Percentiles rank a stretch among this genome's conserved stretches.
Conservation (phyloP, 768 basidiomycete species). For the Cytidiella melzeri region DNA sequence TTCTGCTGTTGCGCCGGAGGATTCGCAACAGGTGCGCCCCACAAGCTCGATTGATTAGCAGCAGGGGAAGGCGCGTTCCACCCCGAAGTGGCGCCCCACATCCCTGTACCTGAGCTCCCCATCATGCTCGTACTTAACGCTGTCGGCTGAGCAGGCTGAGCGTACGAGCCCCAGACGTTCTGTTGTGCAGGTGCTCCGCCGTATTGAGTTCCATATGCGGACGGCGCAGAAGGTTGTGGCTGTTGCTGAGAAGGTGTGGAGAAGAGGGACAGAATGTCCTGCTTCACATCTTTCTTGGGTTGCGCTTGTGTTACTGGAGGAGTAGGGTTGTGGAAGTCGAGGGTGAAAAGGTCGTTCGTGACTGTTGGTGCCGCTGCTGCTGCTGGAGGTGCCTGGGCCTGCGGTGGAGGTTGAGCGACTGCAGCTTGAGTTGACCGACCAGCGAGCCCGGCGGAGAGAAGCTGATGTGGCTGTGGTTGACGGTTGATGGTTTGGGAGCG, state of each 20-base stretch:
- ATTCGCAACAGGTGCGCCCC: slow-evolving; percentile 25
- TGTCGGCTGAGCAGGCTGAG: slow-evolving; percentile 20
- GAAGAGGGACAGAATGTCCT: slow-evolving; percentile 83
- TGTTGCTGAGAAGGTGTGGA: slow-evolving; percentile 35
- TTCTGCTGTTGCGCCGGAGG: slow-evolving; percentile 34
- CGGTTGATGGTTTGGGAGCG: slow-evolving; percentile 24
- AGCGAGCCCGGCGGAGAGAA: slow-evolving; percentile 38
- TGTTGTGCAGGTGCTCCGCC: slow-evolving; percentile 10
- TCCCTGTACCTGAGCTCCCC: slow-evolving; percentile 2
- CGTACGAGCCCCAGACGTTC: slow-evolving; percentile 23
- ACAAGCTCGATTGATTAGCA: slow-evolving; percentile 26
- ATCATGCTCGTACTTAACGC: slow-evolving; percentile 43
- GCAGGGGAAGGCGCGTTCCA: slow-evolving; percentile 42
- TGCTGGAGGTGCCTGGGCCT: slow-evolving; percentile 13
- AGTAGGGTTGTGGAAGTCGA: slow-evolving; percentile 76
- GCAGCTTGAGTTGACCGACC: slow-evolving; percentile 12
- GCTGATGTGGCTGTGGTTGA: slow-evolving; percentile 49
- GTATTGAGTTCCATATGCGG: slow-evolving; percentile 24
- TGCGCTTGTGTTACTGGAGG: slow-evolving; percentile 26
- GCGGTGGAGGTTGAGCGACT: slow-evolving; percentile 11
- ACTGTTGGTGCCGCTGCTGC: slow-evolving; percentile 25
- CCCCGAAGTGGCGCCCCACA: slow-evolving; percentile 46
- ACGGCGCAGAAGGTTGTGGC: slow-evolving; percentile 20
- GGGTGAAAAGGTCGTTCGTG: slow-evolving; percentile 69
- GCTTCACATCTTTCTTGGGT: slow-evolving; percentile 68